phyloP scores from a whole-genome alignment of 805 yeast genomes.

The Saturnispora zaruensis region DNA sequence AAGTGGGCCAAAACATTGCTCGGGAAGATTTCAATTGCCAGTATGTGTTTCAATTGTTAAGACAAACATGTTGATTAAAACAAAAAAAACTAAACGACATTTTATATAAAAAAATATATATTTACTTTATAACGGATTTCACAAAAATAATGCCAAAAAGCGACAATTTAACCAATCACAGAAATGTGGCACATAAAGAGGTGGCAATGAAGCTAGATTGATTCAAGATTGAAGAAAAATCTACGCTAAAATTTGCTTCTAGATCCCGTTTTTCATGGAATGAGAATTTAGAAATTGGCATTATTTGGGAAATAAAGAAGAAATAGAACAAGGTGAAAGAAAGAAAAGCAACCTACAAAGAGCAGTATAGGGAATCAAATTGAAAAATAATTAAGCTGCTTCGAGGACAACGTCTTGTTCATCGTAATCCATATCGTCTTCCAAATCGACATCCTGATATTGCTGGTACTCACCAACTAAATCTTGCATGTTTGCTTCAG shows the following conservation, averaged over 20 bases:
- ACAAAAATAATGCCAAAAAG: neutral
- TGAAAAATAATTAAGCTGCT: neutral
- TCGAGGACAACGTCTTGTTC: conserved; percentile 16
- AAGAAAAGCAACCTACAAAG: conserved; percentile 7
- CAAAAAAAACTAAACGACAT: neutral
- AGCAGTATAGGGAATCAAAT: conserved; percentile 8
- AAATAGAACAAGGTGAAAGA: conserved; percentile 5
- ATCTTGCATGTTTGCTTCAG: conserved; percentile 85
- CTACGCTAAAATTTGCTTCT: neutral
- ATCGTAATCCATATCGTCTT: conserved; percentile 58
- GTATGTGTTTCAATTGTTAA: neutral
- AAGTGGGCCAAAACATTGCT: conserved; percentile 28
- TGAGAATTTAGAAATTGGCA: neutral
- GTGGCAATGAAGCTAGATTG: no score
- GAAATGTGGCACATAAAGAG: neutral
- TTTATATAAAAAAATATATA: neutral
- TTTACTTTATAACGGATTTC: neutral
- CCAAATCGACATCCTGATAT: conserved; percentile 79
- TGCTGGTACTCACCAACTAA: conserved; percentile 86
- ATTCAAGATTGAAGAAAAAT: neutral
- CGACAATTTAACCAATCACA: neutral
- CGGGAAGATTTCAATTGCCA: neutral
- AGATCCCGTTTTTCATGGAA: neutral
- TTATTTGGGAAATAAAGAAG: neutral
- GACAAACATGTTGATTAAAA: neutral